Evolutionary conservation across 345 rosid species (phyloP), one percentile per base, ranked within the genome.

Genomic region (Euphorbia lathyris): DNA sequence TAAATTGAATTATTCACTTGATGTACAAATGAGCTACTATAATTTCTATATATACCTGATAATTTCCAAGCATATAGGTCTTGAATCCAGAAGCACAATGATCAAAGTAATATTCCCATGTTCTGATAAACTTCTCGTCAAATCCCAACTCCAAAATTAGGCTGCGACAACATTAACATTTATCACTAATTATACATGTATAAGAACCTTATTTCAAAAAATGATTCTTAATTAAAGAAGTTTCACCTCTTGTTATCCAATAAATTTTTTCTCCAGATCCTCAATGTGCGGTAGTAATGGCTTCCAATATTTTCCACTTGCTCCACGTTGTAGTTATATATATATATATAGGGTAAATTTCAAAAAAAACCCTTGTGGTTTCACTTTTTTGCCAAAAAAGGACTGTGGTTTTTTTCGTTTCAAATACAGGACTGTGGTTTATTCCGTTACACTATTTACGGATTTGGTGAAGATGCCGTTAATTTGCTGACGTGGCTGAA

Each of bases 91-190:
- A 96, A 16, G 97, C 97, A 13, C 84, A 87, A 53, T 95, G 87
- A 64, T 90, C 92, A 42, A 94, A 94, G 72, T 94, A 94, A 48
- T 90, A 94, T 63, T 91, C 97, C 97, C 97, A 95, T 26, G 97
- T 92, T 40, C 93, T 76, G 2, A 88, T 72, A 83, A 92, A 95
- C 73, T 87, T 80, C 26, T 95, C 89, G 53, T 85, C 56, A 68
- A 95, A 90, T 75, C 93, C 97, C 53, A 95, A 75, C 12, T 71
- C 82, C 69, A 67, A 30, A 70, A 92, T 88, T 86, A 87, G 59
- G 72, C 99, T 91, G 14, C 19, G 7, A 43, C 11, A 30, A 53
- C 56, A 76, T 20, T 52, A 5, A 52, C 25, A 52, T 55, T 9
- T 9, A 8, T 9, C 1, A 2, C 6, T n/a, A 3, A 55, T 9